A percentile compares a stretch with the other conserved stretches of the same genome.
phyloP scores from a whole-genome alignment of 805 yeast genomes.

The Metschnikowia lochheadii region DNA sequence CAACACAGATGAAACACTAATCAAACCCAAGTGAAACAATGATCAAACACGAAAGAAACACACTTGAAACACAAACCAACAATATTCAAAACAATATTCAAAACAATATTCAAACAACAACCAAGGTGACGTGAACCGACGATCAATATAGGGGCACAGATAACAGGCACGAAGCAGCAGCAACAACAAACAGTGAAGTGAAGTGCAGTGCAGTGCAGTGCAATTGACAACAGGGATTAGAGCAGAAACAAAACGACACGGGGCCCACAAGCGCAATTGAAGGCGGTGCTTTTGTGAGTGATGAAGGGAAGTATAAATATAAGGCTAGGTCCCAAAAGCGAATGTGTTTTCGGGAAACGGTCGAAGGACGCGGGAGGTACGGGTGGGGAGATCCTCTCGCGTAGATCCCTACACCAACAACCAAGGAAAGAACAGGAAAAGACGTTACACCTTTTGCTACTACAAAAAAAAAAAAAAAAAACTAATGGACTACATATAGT shows the following conservation, averaged over 20 bases:
- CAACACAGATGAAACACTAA: neutral
- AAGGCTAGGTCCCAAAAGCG: conserved; percentile 3
- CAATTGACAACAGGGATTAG: neutral
- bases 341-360: conserved; percentile 1
- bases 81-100: too few species aligned
- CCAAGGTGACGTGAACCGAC: neutral
- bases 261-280: neutral
- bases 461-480: too few species aligned
- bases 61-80: neutral
- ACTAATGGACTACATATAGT: too few species aligned
- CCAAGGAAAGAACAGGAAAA: too few species aligned
- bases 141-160: neutral
- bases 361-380: neutral
- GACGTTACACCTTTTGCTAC: too few species aligned
- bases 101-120: neutral
- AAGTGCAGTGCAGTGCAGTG: neutral
- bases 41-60: neutral
- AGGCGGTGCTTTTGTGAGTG: neutral
- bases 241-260: neutral
- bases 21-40: too few species aligned
- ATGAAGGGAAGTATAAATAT: neutral
- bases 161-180: neutral
- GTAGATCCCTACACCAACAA: too few species aligned
- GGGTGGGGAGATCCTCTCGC: neutral
- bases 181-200: too few species aligned